These are phyloP conservation scores for Nitzschia palea DNA, from an alignment of 108 stramenopile genomes.

Conservation along the genomic window DNA sequence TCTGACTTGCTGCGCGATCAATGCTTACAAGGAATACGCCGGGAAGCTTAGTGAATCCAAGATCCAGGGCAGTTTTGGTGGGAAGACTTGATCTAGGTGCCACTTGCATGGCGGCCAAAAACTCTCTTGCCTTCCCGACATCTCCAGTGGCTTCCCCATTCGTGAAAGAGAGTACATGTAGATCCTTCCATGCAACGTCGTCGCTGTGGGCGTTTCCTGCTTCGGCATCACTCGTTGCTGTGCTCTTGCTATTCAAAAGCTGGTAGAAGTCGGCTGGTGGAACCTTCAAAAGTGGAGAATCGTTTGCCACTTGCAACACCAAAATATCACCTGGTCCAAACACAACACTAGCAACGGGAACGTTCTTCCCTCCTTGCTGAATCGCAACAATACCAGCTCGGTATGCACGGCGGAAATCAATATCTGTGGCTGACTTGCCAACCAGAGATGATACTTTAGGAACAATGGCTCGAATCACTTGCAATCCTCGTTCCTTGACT, in stretches of 20 bases:
- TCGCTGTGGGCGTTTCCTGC: too few relatives aligned
- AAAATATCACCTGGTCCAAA: slow-evolving; percentile 68
- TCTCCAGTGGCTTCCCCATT: slow-evolving; percentile 2
- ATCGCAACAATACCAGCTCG: slow-evolving; percentile 75
- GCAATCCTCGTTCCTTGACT: slow-evolving; percentile 56
- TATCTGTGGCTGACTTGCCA: slow-evolving; percentile 50
- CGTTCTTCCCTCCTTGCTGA: slow-evolving; percentile 58
- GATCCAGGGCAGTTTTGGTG: slow-evolving; percentile 48
- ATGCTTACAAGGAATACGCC: slow-evolving; percentile 75
- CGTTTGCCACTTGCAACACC: slow-evolving; percentile 68
- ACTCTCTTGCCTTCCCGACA: slow-evolving; percentile 47
- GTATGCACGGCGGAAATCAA: slow-evolving; percentile 63
- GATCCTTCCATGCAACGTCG: slow-evolving; percentile 61
- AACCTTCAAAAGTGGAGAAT: slow-evolving; percentile 60
- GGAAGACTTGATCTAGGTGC: slow-evolving; percentile 50
- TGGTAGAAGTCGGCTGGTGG: slow-evolving; percentile 71
- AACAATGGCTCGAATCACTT: slow-evolving; percentile 72
- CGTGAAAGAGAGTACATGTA: slow-evolving; percentile 50
- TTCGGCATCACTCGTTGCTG: too few relatives aligned
- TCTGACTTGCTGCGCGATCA: slow-evolving; percentile 63
- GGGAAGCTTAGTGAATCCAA: slow-evolving; percentile 63
- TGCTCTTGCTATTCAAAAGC: neutral
- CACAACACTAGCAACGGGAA: slow-evolving; percentile 31
- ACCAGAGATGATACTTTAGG: slow-evolving; percentile 48
- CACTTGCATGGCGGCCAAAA: slow-evolving; percentile 76